Percentiles rank a stretch among this genome's conserved stretches.
These are phyloP conservation scores for Flaveria bidentis DNA, from an alignment of 129 eudicot genomes.

Conservation along the genomic window DNA sequence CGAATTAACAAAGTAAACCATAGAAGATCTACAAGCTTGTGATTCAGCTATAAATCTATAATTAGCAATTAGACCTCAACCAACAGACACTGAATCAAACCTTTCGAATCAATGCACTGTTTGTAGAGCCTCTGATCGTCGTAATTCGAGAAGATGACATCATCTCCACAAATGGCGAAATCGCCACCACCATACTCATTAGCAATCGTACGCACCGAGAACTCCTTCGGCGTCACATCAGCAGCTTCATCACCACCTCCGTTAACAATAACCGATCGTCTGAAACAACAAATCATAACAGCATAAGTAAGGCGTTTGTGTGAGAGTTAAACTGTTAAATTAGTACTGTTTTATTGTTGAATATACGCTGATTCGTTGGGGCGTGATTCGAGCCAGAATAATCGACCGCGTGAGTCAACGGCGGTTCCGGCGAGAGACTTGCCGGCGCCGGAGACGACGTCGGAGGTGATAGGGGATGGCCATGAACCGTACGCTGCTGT, in stretches of 20 bases:
- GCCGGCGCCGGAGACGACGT: constrained; percentile 46
- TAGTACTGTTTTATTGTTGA: neutral
- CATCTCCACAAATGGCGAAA: constrained; percentile 34
- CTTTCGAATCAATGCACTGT: constrained; percentile 31
- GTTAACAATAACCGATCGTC: constrained; percentile 45
- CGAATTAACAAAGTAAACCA: neutral
- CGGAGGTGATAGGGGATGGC: constrained; percentile 91
- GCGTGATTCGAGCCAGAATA: constrained; percentile 55
- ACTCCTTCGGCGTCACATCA: constrained; percentile 41
- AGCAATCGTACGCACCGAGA: constrained; percentile 44
- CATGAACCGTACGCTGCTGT: constrained; percentile 85
- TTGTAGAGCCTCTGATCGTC: constrained; percentile 48
- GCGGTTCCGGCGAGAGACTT: constrained; percentile 45
- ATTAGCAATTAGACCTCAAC: too few relatives aligned
- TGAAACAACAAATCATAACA: neutral
- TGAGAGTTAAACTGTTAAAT: neutral
- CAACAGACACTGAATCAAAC: constrained; percentile 12
- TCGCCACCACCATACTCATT: constrained; percentile 54
- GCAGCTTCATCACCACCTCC: constrained; percentile 29
- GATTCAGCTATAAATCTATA: neutral
- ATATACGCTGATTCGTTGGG: constrained; percentile 48
- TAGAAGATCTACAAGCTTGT: neutral
- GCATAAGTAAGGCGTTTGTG: neutral
- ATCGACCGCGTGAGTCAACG: constrained; percentile 35
- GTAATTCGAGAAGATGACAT: constrained; percentile 40